A percentile compares a stretch with the other conserved stretches of the same genome.
Conservation (phyloP, 2,329 filamentous ascomycete species). For the Ophiognomonia clavigignenti-juglandacearum region DNA sequence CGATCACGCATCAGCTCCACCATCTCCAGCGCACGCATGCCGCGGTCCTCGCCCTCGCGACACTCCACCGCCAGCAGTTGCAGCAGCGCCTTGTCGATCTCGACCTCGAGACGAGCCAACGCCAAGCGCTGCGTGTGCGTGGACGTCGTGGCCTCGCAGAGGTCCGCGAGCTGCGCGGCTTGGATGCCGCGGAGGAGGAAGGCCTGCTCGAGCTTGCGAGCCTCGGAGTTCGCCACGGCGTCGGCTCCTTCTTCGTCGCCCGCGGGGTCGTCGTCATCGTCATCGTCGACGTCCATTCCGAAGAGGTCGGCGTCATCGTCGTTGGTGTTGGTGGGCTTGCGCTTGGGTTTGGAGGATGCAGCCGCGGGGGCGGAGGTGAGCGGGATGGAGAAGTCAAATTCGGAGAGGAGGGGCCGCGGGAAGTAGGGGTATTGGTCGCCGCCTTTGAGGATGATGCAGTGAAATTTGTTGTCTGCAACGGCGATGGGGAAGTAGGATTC, state of each 20-base stretch:
- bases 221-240: slow-evolving; percentile 37
- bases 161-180: slow-evolving; percentile 69
- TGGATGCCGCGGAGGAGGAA: slow-evolving; percentile 73
- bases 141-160: slow-evolving; percentile 63
- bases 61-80: slow-evolving; percentile 89
- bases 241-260: slow-evolving; percentile 28
- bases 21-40: slow-evolving; percentile 92
- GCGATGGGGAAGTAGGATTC: slow-evolving; percentile 95
- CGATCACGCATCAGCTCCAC: slow-evolving; percentile 80
- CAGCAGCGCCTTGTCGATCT: slow-evolving; percentile 84
- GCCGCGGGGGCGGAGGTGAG: slow-evolving; percentile 44
- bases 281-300: slow-evolving; percentile 28
- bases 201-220: slow-evolving; percentile 68
- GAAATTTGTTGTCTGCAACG: slow-evolving; percentile 85
- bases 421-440: slow-evolving; percentile 91
- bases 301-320: slow-evolving; percentile 31
- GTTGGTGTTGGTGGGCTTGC: slow-evolving; percentile 24
- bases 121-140: slow-evolving; percentile 60
- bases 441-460: slow-evolving; percentile 98
- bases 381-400: slow-evolving; percentile 89
- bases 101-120: slow-evolving; percentile 69
- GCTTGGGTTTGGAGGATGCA: slow-evolving; percentile 26
- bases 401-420: slow-evolving; percentile 80
- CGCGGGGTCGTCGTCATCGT: slow-evolving; percentile 28
- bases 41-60: slow-evolving; percentile 83